phyloP scores from a whole-genome alignment of 2,329 filamentous ascomycete species.

The Claviceps quebecensis region DNA sequence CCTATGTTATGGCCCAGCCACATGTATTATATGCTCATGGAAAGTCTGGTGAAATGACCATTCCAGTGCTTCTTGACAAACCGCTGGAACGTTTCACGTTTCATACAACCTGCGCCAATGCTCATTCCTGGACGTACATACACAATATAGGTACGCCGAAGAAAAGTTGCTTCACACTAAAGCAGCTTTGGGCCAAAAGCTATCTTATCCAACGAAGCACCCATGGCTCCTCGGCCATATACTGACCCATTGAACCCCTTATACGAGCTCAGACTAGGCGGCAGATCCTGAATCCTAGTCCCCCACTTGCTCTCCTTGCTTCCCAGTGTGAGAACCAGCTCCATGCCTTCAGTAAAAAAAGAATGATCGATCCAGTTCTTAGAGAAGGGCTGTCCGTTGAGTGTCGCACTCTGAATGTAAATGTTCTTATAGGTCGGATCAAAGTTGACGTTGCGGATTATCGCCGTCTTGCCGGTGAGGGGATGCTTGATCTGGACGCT shows the following conservation, averaged over 20 bases:
- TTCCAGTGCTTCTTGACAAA: too few relatives aligned
- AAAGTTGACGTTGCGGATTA: constrained; percentile 46
- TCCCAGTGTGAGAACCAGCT: constrained; percentile 49
- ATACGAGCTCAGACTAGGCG: constrained; percentile 40
- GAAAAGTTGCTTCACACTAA: neutral
- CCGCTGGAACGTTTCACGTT: too few relatives aligned
- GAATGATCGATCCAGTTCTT: constrained; percentile 55
- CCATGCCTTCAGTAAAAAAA: constrained; percentile 52
- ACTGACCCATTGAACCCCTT: constrained; percentile 6
- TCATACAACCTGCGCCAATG: too few relatives aligned
- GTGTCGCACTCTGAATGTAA: constrained; percentile 51
- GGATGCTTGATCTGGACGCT: constrained; percentile 42
- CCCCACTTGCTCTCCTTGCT: constrained; percentile 51
- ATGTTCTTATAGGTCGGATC: constrained; percentile 43
- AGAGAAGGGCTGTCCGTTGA: constrained; percentile 45
- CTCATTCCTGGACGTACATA: too few relatives aligned
- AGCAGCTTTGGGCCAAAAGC: neutral
- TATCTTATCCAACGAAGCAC: neutral
- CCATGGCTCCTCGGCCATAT: neutral
- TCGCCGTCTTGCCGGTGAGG: constrained; percentile 45
- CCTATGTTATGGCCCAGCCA: too few relatives aligned
- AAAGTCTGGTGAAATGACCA: too few relatives aligned
- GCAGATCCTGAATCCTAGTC: constrained; percentile 41
- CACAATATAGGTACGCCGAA: neutral
- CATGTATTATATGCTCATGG: too few relatives aligned